Percentiles rank a stretch among this genome's conserved stretches.
Conservation (phyloP, 2,329 filamentous ascomycete species). For the Aspergillus novofumigatus region DNA sequence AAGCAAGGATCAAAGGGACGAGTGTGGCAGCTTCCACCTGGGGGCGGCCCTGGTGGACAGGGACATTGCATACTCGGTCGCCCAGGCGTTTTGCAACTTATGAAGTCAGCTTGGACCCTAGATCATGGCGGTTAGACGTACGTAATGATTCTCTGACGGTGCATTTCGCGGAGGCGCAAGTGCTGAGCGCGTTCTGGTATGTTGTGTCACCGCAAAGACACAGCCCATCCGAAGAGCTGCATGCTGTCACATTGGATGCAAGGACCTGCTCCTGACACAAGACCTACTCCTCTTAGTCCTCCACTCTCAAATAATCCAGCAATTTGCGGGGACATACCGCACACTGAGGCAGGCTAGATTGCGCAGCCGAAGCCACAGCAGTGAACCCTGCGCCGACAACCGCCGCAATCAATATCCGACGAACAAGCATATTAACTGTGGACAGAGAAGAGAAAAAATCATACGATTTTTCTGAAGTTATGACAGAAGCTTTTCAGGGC, state of each 20-base stretch:
- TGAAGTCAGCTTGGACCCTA: neutral
- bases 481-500: neutral
- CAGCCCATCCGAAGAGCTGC: neutral
- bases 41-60: constrained; percentile 5
- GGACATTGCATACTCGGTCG: constrained; percentile 6
- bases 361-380: neutral
- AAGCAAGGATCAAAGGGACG: constrained; percentile 10
- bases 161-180: constrained; percentile 2
- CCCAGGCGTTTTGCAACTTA: constrained; percentile 6
- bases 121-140: neutral
- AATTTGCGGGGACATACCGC: neutral
- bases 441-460: neutral
- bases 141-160: constrained; percentile 6
- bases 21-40: constrained; percentile 10
- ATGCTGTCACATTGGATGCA: neutral
- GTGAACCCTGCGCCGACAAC: neutral
- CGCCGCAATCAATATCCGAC: neutral
- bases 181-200: neutral
- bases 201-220: neutral
- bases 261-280: neutral
- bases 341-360: neutral
- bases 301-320: neutral
- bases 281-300: neutral
- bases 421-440: neutral
- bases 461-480: neutral